A percentile compares a stretch with the other conserved stretches of the same genome.
phyloP scores from a whole-genome alignment of 2,329 filamentous ascomycete genomes.

The Ophiostoma sp. region DNA sequence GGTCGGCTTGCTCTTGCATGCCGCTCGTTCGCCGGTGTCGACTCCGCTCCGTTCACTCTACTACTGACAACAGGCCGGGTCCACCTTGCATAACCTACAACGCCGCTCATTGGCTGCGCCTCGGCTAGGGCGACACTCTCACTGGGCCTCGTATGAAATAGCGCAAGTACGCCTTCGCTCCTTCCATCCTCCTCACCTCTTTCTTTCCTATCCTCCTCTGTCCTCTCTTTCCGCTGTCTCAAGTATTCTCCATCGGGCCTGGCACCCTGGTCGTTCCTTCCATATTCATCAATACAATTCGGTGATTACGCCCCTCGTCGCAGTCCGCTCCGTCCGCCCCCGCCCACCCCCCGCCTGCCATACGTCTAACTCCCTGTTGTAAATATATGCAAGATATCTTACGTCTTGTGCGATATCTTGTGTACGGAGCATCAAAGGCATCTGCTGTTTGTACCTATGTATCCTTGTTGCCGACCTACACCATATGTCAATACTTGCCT shows the following conservation, averaged over 20 bases:
- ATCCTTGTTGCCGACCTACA: too few species aligned
- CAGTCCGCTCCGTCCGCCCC: not conserved
- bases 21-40: not conserved
- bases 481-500: not conserved
- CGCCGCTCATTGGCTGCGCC: not conserved
- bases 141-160: not conserved
- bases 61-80: constrained; percentile 5
- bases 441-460: too few species aligned
- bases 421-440: too few species aligned
- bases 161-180: constrained; percentile 8
- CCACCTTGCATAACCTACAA: not conserved
- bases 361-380: not conserved
- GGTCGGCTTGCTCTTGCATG: constrained; percentile 12
- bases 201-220: too few species aligned
- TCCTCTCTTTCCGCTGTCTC: not conserved
- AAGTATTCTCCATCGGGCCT: not conserved
- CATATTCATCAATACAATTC: not conserved
- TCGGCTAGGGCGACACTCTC: not conserved
- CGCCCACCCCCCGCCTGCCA: constrained; percentile 2
- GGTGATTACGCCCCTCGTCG: not conserved
- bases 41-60: constrained; percentile 2
- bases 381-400: not conserved
- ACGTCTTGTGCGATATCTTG: too few species aligned
- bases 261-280: not conserved
- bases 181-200: not conserved